Evolutionary conservation across 139 green algal genomes (phyloP).

Genomic region (Chlamydomonas schloesseri): DNA sequence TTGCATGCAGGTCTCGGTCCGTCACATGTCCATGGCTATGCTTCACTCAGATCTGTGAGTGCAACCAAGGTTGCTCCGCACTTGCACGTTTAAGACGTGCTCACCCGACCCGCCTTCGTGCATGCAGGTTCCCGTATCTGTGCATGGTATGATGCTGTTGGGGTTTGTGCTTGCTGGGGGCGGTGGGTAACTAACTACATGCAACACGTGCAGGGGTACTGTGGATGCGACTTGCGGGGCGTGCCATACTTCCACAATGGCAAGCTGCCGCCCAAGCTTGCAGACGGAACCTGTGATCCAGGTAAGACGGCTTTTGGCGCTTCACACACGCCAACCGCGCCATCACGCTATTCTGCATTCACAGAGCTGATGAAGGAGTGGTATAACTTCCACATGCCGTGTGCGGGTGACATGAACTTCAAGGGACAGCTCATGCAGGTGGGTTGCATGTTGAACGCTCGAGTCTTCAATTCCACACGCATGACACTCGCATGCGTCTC

Average conservation of each 20-base stretch:
- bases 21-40: constrained; percentile 34
- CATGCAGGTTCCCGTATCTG: constrained; percentile 13
- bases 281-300: neutral
- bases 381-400: constrained; percentile 41
- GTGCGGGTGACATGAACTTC: constrained; percentile 31
- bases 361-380: constrained; percentile 16
- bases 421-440: constrained; percentile 24
- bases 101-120: no score
- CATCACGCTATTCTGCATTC: no score
- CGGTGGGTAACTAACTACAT: no score
- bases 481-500: no score
- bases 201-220: no score
- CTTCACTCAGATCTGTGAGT: constrained; percentile 9
- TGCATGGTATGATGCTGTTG: constrained; percentile 31
- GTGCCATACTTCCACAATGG: no score
- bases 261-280: neutral
- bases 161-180: no score
- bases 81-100: no score
- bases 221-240: no score
- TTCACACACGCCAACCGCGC: no score
- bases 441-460: neutral
- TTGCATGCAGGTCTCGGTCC: neutral
- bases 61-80: no score
- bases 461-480: neutral
- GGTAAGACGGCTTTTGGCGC: no score